These are phyloP conservation scores for Boletus vinaceobasis DNA, from an alignment of 768 basidiomycete species.

Conservation along the genomic window DNA sequence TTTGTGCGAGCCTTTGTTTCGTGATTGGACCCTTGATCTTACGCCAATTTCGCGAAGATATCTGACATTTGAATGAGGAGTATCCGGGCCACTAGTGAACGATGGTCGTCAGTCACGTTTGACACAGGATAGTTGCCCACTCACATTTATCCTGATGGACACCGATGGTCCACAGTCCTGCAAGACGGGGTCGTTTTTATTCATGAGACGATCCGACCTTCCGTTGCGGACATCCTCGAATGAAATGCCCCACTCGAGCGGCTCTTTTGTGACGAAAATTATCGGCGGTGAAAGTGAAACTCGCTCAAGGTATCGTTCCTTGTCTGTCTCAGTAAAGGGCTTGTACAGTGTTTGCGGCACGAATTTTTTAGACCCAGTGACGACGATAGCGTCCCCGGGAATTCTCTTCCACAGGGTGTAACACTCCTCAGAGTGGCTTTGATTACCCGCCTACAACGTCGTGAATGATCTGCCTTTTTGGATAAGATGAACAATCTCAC, in stretches of 20 bases:
- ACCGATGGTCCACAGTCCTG: conserved; percentile 67
- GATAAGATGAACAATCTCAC: conserved; percentile 1
- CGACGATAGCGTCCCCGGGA: conserved; percentile 12
- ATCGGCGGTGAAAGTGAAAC: conserved; percentile 59
- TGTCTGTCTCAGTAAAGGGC: conserved; percentile 68
- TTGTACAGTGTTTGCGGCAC: conserved; percentile 67
- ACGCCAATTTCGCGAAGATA: conserved; percentile 71
- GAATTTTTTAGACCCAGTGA: conserved; percentile 40
- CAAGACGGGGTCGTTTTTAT: conserved; percentile 59
- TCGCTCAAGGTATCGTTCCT: conserved; percentile 68
- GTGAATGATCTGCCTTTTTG: background rate
- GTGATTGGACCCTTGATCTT: conserved; percentile 73
- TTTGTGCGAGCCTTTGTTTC: conserved; percentile 63
- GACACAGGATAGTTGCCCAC: background rate
- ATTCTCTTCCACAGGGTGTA: conserved; percentile 13
- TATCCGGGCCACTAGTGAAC: conserved; percentile 71
- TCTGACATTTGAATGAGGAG: conserved; percentile 65
- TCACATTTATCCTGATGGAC: conserved; percentile 67
- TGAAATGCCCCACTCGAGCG: conserved; percentile 56
- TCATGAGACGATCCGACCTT: conserved; percentile 48
- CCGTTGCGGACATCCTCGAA: conserved; percentile 58
- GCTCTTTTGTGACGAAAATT: conserved; percentile 52
- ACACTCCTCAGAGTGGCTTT: conserved; percentile 13
- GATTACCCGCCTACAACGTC: background rate
- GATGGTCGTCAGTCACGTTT: background rate